Percentiles rank a stretch among this genome's conserved stretches.
Conservation (phyloP, 176 grass and related monocot genomes). For the Ampelocalamus luodianensis region DNA sequence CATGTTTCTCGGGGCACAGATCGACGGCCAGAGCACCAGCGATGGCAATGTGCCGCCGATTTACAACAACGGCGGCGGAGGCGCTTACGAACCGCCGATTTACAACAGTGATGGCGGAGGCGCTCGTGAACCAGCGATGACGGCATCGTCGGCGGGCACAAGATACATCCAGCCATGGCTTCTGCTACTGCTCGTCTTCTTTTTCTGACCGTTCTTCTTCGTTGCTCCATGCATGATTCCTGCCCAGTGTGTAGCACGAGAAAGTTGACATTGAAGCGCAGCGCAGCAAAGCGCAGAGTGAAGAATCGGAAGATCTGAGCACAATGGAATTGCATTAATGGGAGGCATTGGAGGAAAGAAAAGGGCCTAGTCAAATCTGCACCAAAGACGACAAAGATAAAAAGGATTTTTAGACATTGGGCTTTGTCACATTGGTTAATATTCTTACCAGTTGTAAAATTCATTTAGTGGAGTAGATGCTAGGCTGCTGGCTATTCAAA, state of each 20-base stretch:
- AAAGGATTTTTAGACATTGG: not conserved
- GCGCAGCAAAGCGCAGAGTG: not conserved
- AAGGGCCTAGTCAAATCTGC: not conserved
- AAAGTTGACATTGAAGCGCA: not conserved
- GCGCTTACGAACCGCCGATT: not conserved
- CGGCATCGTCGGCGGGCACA: constrained; percentile 32
- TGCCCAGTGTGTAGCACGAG: not conserved
- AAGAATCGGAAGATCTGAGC: not conserved
- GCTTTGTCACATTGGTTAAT: not conserved
- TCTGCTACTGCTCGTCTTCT: constrained; percentile 18
- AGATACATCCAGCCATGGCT: constrained; percentile 2
- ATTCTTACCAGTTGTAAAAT: not conserved
- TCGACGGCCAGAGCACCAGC: constrained; percentile 17
- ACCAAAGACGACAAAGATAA: not conserved
- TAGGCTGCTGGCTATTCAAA: not conserved
- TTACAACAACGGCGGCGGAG: not conserved
- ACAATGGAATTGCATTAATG: not conserved
- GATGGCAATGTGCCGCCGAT: constrained; percentile 11
- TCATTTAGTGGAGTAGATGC: not conserved
- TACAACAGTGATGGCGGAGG: constrained; percentile 41
- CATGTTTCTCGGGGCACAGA: constrained; percentile 45
- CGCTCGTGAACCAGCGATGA: not conserved
- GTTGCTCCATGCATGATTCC: not conserved
- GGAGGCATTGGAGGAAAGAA: not conserved
- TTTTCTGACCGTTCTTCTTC: constrained; percentile 24